phyloP scores from a whole-genome alignment of 257 asterid genomes.

The Solanum habrochaites region DNA sequence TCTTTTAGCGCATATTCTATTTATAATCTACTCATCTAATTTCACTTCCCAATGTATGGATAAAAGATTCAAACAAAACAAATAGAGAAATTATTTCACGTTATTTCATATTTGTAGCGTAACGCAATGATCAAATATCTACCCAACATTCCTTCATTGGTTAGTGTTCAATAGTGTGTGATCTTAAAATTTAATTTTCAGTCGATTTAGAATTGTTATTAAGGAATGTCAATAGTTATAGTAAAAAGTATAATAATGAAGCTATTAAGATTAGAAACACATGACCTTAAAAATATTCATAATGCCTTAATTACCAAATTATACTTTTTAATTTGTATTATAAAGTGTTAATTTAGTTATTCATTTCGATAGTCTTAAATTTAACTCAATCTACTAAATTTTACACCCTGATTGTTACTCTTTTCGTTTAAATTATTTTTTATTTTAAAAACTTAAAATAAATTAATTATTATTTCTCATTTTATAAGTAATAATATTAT shows the following conservation, averaged over 20 bases:
- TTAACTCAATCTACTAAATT: neutral
- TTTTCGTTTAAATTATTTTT: neutral
- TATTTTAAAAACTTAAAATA: no score
- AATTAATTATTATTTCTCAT: neutral
- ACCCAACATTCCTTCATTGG: neutral
- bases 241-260: no score
- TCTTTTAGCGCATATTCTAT: neutral
- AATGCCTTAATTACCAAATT: no score
- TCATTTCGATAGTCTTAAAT: neutral
- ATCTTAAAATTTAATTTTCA: neutral
- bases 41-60: neutral
- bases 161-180: neutral
- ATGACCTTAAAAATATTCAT: neutral
- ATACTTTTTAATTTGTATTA: neutral
- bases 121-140: neutral
- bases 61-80: neutral
- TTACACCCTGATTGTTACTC: neutral
- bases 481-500: no score
- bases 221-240: neutral
- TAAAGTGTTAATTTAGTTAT: no score
- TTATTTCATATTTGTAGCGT: neutral
- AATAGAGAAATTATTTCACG: neutral
- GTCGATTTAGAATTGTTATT: no score
- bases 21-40: neutral
- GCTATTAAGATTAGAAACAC: no score